These are phyloP conservation scores for Annulohypoxylon nitens DNA, from an alignment of 495 filamentous ascomycete species.

Conservation along the genomic window DNA sequence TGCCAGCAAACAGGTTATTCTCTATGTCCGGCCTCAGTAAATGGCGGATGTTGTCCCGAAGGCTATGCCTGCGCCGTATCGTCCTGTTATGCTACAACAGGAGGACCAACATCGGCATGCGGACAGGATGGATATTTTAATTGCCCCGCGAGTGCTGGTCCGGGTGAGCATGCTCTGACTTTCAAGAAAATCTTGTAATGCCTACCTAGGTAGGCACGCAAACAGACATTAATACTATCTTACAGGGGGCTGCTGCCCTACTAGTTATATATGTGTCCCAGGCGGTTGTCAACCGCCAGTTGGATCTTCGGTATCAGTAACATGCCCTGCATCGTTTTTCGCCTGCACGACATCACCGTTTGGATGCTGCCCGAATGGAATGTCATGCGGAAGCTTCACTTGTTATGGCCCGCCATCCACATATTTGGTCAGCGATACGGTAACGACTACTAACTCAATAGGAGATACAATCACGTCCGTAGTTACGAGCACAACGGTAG, in stretches of 20 bases:
- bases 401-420: conserved; percentile 57
- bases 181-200: not conserved
- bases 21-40: conserved; percentile 53
- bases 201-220: not conserved
- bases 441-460: conserved; percentile 53
- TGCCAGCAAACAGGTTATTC: conserved; percentile 44
- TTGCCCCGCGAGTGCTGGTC: conserved; percentile 47
- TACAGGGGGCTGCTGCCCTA: conserved; percentile 45
- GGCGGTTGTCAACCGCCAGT: conserved; percentile 50
- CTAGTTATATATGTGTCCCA: conserved; percentile 53
- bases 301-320: conserved; percentile 39
- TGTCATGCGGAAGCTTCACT: conserved; percentile 53
- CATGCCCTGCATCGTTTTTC: conserved; percentile 52
- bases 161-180: conserved; percentile 36
- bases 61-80: conserved; percentile 58
- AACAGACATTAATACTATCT: conserved; percentile 23
- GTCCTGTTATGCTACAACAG: conserved; percentile 60
- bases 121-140: conserved; percentile 50
- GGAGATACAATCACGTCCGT: conserved; percentile 50
- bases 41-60: conserved; percentile 60
- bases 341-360: conserved; percentile 55
- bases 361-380: conserved; percentile 58
- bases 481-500: conserved; percentile 48
- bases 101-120: conserved; percentile 54
- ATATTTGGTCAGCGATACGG: conserved; percentile 46